A percentile compares a stretch with the other conserved stretches of the same genome.
phyloP scores from a whole-genome alignment of 208 protist genomes.

The Wallacemonas sp. region DNA sequence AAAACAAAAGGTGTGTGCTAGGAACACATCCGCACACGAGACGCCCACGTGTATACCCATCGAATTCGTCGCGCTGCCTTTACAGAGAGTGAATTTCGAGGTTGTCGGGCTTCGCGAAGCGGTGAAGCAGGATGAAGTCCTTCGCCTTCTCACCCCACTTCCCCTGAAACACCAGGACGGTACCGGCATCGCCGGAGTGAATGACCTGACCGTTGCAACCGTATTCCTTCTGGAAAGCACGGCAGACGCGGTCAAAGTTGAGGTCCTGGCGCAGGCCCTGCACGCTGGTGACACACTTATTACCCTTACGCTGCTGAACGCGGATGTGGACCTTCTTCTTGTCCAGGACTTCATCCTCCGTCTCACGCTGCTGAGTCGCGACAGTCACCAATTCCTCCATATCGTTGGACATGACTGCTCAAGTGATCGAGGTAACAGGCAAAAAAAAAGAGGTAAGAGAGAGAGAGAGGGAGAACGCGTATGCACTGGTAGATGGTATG shows the following conservation, averaged over 20 bases:
- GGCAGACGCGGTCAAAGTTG: slow-evolving; percentile 94
- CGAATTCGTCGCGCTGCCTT: too few relatives aligned
- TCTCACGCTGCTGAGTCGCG: slow-evolving; percentile 34
- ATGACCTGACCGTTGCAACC: slow-evolving; percentile 96
- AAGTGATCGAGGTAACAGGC: not conserved
- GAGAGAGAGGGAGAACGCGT: slow-evolving; percentile 5
- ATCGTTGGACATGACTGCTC: not conserved
- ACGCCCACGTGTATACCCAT: not conserved
- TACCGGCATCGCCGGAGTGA: slow-evolving; percentile 71
- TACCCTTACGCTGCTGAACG: slow-evolving; percentile 96
- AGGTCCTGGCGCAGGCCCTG: slow-evolving; percentile 92
- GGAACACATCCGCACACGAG: too few relatives aligned
- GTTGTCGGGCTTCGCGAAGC: slow-evolving; percentile 79
- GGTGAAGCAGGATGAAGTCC: slow-evolving; percentile 93
- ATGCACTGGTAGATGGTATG: not conserved
- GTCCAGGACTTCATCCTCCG: slow-evolving; percentile 54
- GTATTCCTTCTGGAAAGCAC: slow-evolving; percentile 87
- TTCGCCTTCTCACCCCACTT: slow-evolving; percentile 93
- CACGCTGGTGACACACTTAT: slow-evolving; percentile 96
- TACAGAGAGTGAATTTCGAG: slow-evolving; percentile 97
- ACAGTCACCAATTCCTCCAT: slow-evolving; percentile 5
- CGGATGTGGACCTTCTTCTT: slow-evolving; percentile 95
- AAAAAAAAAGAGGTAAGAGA: slow-evolving; percentile 9
- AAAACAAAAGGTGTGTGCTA: too few relatives aligned
- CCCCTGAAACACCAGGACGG: slow-evolving; percentile 96